Evolutionary conservation across 805 yeast genomes (phyloP), one percentile per base, ranked within the genome.

Genomic region (Starmerella lactis-condensi): DNA sequence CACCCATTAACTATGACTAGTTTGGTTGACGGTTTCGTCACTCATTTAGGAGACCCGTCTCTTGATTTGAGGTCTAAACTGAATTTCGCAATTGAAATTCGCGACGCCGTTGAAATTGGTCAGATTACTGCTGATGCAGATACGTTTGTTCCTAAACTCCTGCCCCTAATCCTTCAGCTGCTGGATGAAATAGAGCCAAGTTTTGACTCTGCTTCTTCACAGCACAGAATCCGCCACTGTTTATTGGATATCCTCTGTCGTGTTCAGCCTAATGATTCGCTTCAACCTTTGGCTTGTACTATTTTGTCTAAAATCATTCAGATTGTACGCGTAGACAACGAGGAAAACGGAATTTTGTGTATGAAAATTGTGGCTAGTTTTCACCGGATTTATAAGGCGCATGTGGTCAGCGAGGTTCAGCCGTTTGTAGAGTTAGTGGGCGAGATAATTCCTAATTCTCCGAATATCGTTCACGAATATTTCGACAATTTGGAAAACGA

Each of bases 281-380:
- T 81, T 46, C 75, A 73, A 47, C 76, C 76, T 0, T 72, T 71
- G 50, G 71, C 83, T 1, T 56, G 57, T 21, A 61, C 61, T 22
- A 62, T 81, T 13, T 57, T 77, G 44, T 72, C 67, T 22, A 56
- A 62, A 7, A 56, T 85, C 32, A 68, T 72, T 44, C 52, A 58
- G 15, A 57, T 75, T 10, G 58, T 85, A 36, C 68, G 65, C 13
- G 61, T 57, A 11, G 99, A 91, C 47, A 89, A 89, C 50, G 99
- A 91, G 52, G 95, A 83, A 38, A 89, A 89, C 51, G 96, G 96
- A 30, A 79, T 82, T 1, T 61, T 81, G 31, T 75, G 92, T 51
- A 71, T 89, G 75, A 82, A 79, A 49, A 73, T 81, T 33, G 63
- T 83, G 30, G 79, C 95, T 12, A 67, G 75, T 19, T 57, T 85